Evolutionary conservation across 768 basidiomycete species (phyloP).

Genomic region (Psilocybe tampanensis): DNA sequence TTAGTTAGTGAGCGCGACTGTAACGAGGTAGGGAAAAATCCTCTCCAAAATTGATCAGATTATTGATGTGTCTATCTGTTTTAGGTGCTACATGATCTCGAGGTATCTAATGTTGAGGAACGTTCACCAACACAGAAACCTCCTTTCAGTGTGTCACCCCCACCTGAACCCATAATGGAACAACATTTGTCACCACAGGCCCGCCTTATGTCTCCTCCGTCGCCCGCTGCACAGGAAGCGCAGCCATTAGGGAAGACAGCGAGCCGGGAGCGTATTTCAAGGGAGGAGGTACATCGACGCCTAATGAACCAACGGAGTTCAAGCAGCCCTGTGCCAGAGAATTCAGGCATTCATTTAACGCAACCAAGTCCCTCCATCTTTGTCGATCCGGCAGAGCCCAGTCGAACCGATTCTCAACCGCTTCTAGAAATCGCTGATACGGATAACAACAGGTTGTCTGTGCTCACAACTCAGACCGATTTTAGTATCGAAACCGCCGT

Average conservation of each 20-base stretch:
- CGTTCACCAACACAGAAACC: not conserved
- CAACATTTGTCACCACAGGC: conserved; percentile 20
- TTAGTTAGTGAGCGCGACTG: conserved; percentile 15
- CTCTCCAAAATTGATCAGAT: not conserved
- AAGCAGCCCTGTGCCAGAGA: conserved; percentile 15
- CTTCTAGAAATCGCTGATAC: conserved; percentile 25
- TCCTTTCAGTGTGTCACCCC: conserved; percentile 8
- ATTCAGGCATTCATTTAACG: conserved; percentile 3
- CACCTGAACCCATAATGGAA: conserved; percentile 13
- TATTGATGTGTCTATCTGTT: not conserved
- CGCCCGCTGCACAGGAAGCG: conserved; percentile 6
- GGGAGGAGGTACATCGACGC: conserved; percentile 28
- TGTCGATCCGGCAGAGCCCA: conserved; percentile 1
- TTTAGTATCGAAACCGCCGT: conserved; percentile 53
- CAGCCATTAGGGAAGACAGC: conserved; percentile 16
- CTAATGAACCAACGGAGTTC: conserved; percentile 23
- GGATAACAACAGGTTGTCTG: conserved; percentile 41
- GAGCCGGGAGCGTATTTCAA: conserved; percentile 28
- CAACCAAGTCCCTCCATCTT: conserved; percentile 13
- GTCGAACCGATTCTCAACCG: conserved; percentile 1
- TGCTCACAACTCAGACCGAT: conserved; percentile 41
- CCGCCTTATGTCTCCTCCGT: conserved; percentile 24
- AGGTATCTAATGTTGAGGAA: conserved; percentile 1
- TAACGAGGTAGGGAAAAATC: conserved; percentile 14
- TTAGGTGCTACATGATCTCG: conserved; percentile 13